phyloP scores from a whole-genome alignment of 1,284 basidiomycete genomes.

The Heterobasidion irregulare region DNA sequence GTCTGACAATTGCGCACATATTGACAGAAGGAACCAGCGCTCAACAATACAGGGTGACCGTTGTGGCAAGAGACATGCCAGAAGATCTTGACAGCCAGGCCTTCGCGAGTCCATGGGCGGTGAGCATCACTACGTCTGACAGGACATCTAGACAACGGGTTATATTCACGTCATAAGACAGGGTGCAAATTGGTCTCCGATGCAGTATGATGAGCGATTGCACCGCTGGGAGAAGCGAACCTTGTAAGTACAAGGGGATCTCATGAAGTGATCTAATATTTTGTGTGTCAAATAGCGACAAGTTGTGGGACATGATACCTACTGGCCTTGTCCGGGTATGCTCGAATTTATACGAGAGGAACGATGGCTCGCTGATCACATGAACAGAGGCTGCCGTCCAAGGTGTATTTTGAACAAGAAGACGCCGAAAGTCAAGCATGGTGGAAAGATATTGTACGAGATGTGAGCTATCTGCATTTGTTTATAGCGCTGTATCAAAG shows the following conservation, averaged over 20 bases:
- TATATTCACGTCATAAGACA: constrained; percentile 15
- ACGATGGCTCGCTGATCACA: not conserved
- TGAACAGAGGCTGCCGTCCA: constrained; percentile 33
- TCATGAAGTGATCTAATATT: not conserved
- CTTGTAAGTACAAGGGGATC: constrained; percentile 27
- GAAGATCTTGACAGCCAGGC: constrained; percentile 48
- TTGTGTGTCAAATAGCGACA: constrained; percentile 26
- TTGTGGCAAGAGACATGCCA: constrained; percentile 63
- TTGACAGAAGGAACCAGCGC: constrained; percentile 18
- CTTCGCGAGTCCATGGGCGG: constrained; percentile 69
- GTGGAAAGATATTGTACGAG: constrained; percentile 43
- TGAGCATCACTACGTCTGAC: constrained; percentile 21
- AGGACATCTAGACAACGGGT: not conserved
- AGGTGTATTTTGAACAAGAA: constrained; percentile 27
- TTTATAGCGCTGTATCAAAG: too few species aligned
- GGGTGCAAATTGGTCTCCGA: constrained; percentile 65
- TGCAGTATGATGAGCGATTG: constrained; percentile 29
- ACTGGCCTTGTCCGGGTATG: constrained; percentile 36
- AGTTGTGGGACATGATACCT: constrained; percentile 40
- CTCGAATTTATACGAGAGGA: not conserved
- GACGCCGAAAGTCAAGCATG: constrained; percentile 26
- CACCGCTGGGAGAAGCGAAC: constrained; percentile 33
- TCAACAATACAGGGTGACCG: constrained; percentile 35
- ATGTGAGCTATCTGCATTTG: constrained; percentile 27
- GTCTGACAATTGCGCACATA: constrained; percentile 34